Conservation (phyloP, 192 early-diverging fungal species). For the Jimgerdemannia lactiflua region DNA sequence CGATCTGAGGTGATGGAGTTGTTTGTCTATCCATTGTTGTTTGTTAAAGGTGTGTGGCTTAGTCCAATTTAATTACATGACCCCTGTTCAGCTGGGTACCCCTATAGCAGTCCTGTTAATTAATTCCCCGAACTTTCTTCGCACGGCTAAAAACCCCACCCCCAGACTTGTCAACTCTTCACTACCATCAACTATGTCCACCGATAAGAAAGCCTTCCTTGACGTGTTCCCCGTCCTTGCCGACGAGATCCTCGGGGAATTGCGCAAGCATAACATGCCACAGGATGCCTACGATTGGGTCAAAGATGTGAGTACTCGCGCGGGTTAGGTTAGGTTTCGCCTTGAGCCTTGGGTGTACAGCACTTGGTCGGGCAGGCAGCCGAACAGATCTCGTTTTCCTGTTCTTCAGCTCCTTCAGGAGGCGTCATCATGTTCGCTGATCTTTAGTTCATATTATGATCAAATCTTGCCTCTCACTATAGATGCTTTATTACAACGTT, state of each 20-base stretch:
- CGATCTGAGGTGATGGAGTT: no score
- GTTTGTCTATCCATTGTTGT: no score
- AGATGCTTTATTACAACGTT: slow-evolving; percentile 53
- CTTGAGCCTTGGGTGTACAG: no score
- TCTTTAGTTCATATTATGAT: neutral
- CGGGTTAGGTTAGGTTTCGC: slow-evolving; percentile 28
- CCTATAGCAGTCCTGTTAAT: no score
- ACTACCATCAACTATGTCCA: neutral
- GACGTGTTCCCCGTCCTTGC: slow-evolving; percentile 72
- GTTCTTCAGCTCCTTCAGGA: neutral
- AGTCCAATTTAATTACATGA: no score
- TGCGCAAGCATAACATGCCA: slow-evolving; percentile 65
- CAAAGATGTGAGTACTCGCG: slow-evolving; percentile 43
- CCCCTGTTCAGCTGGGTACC: no score
- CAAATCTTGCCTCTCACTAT: neutral
- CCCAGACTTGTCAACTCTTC: no score
- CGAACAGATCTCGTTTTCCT: neutral
- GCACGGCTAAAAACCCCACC: neutral
- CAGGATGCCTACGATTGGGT: slow-evolving; percentile 66
- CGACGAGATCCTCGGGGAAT: slow-evolving; percentile 71
- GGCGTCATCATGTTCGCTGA: no score
- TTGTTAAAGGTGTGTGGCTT: no score
- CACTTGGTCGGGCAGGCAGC: no score
- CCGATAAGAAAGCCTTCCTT: slow-evolving; percentile 54
- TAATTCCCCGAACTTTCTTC: neutral